Conservation (phyloP, 169 alveolate genomes). For the Toxoplasma gondii region DNA sequence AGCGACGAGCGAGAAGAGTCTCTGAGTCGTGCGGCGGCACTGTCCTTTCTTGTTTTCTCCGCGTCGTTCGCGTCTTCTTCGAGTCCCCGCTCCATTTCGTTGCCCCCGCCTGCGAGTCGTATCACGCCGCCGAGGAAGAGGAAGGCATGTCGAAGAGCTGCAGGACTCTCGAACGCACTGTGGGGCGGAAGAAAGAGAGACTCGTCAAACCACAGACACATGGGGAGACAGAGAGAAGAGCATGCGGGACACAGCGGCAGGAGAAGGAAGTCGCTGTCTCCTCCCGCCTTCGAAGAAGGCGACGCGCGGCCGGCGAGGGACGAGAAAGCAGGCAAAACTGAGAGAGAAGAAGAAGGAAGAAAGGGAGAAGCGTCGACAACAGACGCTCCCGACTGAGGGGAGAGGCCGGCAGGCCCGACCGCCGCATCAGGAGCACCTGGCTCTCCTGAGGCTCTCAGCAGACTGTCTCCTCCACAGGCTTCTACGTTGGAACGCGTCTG, state of each 20-base stretch:
- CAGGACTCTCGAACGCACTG: conserved; percentile 1
- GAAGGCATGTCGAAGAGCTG: neutral
- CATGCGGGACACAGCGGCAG: neutral
- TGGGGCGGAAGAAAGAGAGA: conserved; percentile 8
- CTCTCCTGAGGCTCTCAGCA: neutral
- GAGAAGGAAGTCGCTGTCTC: neutral
- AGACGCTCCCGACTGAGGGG: no score
- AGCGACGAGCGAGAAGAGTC: no score
- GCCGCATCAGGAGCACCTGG: neutral
- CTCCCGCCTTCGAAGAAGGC: neutral
- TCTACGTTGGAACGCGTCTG: neutral
- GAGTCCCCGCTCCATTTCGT: neutral
- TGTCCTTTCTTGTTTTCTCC: no score
- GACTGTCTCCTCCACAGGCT: neutral
- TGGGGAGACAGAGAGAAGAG: neutral
- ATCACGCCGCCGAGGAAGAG: neutral
- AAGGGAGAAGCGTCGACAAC: neutral
- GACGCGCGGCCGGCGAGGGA: neutral
- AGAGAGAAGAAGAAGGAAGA: neutral
- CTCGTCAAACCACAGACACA: conserved; percentile 40
- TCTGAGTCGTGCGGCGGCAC: no score
- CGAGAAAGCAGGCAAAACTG: neutral
- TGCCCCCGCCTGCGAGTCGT: neutral
- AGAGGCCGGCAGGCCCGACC: no score
- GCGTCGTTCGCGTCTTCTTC: no score